A percentile compares a stretch with the other conserved stretches of the same genome.
These are phyloP conservation scores for Symbiodinium natans DNA, from an alignment of 73 alveolate species.

Conservation along the genomic window DNA sequence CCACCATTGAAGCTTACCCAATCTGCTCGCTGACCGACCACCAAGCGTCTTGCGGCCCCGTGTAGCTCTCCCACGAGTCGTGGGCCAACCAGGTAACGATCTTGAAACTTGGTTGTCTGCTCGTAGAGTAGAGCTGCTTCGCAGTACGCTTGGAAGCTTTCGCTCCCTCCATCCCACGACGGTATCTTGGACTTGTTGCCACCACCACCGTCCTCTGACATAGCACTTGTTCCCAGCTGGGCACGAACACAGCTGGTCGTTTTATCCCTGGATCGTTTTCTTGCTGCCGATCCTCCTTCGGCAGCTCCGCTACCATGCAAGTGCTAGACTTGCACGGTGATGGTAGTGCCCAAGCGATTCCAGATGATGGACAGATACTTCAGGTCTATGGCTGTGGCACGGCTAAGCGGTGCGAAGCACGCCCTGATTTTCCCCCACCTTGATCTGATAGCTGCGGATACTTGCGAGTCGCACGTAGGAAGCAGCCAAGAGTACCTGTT, in stretches of 20 bases:
- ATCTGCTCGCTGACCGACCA: background rate
- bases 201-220: background rate
- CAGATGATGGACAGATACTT: background rate
- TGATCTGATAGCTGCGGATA: background rate
- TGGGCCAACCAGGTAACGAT: background rate
- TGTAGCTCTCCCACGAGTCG: background rate
- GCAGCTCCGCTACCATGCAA: slow-evolving; percentile 9
- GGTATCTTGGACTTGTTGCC: background rate
- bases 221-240: background rate
- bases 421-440: background rate
- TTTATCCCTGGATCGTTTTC: background rate
- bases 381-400: background rate
- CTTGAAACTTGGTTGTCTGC: background rate
- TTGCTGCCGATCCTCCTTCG: background rate
- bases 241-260: background rate
- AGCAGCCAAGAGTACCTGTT: background rate
- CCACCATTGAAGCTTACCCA: background rate
- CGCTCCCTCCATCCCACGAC: background rate
- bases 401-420: background rate
- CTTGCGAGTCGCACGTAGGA: background rate
- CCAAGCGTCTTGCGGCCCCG: background rate
- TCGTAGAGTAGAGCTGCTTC: background rate
- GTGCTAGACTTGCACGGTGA: background rate
- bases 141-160: background rate
- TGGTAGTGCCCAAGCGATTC: background rate